Evolutionary conservation across 2,329 filamentous ascomycete genomes (phyloP).

Genomic region (Stenocarpella maydis): DNA sequence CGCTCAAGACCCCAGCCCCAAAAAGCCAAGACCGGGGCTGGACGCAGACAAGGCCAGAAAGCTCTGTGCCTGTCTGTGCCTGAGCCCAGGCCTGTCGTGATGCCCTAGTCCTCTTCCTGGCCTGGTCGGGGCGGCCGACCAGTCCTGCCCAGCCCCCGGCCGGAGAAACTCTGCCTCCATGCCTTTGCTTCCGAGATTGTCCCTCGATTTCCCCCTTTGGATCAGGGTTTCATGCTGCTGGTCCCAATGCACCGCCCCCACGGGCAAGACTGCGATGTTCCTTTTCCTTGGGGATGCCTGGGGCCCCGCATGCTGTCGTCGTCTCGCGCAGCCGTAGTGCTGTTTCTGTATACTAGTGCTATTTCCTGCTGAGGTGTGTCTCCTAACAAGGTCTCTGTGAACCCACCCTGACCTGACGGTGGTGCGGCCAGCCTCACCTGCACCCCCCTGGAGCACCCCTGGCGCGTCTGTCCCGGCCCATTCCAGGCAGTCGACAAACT

Average conservation of each 20-base stretch:
- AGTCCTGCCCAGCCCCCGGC: background rate
- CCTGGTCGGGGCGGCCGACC: background rate
- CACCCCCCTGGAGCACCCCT: background rate
- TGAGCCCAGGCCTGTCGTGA: too few relatives aligned
- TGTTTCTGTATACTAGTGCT: background rate
- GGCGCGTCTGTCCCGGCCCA: background rate
- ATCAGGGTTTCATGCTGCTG: constrained; percentile 9
- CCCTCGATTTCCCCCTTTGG: constrained; percentile 27
- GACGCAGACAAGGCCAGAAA: background rate
- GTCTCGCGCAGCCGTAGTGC: background rate
- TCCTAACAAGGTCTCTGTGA: background rate
- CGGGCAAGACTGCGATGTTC: background rate
- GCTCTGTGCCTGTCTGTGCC: too few relatives aligned
- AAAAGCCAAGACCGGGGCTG: background rate
- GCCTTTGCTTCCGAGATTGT: constrained; percentile 21
- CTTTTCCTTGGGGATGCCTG: constrained; percentile 23
- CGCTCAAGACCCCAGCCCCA: constrained; percentile 1
- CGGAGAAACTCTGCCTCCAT: constrained; percentile 25
- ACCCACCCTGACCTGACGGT: background rate
- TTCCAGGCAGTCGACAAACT: background rate
- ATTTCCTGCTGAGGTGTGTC: background rate
- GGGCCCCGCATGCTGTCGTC: constrained; percentile 27
- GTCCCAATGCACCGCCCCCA: background rate
- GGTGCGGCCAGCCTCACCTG: constrained; percentile 15
- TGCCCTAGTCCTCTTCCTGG: background rate